Percentiles rank a stretch among this genome's conserved stretches.
phyloP scores from a whole-genome alignment of 345 rosid genomes.

The Salix arbutifolia region DNA sequence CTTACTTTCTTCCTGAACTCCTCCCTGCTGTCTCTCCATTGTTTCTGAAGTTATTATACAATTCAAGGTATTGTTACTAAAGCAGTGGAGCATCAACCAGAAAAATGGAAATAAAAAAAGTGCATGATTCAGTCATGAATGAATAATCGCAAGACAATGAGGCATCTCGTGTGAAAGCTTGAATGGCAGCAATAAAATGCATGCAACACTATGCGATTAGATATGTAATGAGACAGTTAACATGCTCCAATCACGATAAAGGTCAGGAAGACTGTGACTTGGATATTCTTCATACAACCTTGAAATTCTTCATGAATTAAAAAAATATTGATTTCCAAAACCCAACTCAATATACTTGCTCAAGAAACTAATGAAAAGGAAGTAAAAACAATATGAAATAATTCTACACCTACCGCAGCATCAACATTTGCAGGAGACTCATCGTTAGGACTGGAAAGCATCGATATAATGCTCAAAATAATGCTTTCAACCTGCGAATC shows the following conservation, averaged over 20 bases:
- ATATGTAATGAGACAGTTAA: background rate
- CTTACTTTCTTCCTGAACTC: conserved; percentile 30
- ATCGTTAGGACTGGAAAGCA: conserved; percentile 87
- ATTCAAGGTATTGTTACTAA: background rate
- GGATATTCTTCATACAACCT: background rate
- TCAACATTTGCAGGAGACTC: conserved; percentile 94
- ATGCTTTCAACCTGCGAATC: conserved; percentile 73
- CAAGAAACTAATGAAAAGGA: background rate
- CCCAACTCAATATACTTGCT: background rate
- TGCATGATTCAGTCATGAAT: background rate
- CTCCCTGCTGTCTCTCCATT: conserved; percentile 25
- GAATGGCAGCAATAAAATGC: background rate
- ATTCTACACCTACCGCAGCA: conserved; percentile 63
- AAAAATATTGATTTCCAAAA: background rate
- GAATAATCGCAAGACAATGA: background rate
- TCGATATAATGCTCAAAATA: conserved; percentile 77
- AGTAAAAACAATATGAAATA: background rate
- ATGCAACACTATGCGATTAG: background rate
- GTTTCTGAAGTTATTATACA: conserved; percentile 12
- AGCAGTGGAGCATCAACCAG: background rate
- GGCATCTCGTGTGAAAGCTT: background rate
- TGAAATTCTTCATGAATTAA: background rate
- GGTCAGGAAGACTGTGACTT: background rate
- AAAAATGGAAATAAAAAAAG: background rate
- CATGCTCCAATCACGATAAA: background rate